Base-by-base conservation (phyloP, 2,329 filamentous ascomycete genomes). In the Epichloe sibirici region DNA sequence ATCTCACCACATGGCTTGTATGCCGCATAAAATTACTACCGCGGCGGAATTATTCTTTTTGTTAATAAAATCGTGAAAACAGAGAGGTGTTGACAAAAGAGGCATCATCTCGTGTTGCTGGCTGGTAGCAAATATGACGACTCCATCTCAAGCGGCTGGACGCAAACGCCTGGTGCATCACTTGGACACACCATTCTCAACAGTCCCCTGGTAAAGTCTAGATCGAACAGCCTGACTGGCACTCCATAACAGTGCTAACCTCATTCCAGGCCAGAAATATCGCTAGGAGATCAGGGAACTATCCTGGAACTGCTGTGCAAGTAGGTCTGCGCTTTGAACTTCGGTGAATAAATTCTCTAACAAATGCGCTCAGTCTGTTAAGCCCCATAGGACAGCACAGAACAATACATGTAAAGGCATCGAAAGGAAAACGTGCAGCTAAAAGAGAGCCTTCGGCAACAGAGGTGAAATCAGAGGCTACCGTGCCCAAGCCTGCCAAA, bases 241-340 rank as follows among this genome's bases (percentile, higher is more conserved):
- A 15, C 21, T 21, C 34, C 7, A 15, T 9, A 12, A 37, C 6
- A 34, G 28, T 35, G 28, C 49, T 54, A 12, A 54, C 42, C 8
- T 7, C 39, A 13, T 13, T 6, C 3, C 5, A 88, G 85, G 83
- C 85, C 85, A 7, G 65, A 74, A 43, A 73, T 86, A 44, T 70
- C 72, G 2, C 62, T 68, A 17, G 70, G 79, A 48, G 73, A 86
- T 50, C 82, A 86, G 64, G 76, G 83, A 49, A 72, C 74, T 4
- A 83, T 87, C 39, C 63, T 87, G 9, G 82, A 86, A 56, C 70
- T 88, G 48, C 71, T 87, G 5, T 85, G 79, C 76, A 77, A 72
- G 84, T 86, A 74, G 54, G 65, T 58, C 44, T 48, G 70, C 8
- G 31, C 28, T 17, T 38, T 44, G 3, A 12, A 23, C 23, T 17